A percentile compares a stretch with the other conserved stretches of the same genome.
phyloP scores from a whole-genome alignment of 208 protist genomes.

The Leishmania braziliensis region DNA sequence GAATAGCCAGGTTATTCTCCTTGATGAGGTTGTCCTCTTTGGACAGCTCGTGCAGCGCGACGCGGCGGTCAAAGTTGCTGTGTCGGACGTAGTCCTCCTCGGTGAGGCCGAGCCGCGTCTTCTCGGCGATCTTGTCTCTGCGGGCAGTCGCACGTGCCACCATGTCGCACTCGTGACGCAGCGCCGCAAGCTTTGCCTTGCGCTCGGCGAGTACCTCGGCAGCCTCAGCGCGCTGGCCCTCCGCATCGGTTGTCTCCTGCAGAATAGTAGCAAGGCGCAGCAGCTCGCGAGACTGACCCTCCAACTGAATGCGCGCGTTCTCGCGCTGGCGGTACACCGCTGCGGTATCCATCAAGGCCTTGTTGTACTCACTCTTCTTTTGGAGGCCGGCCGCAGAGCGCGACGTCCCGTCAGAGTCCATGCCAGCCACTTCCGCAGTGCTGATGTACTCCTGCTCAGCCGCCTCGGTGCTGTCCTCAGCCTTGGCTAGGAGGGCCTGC shows the following conservation, averaged over 20 bases:
- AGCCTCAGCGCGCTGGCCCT: conserved; percentile 58
- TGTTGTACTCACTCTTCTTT: conserved; percentile 40
- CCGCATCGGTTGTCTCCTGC: conserved; percentile 50
- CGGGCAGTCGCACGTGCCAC: conserved; percentile 36
- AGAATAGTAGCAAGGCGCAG: conserved; percentile 43
- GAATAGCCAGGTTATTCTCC: conserved; percentile 60
- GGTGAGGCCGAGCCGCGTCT: conserved; percentile 39
- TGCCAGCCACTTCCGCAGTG: conserved; percentile 37
- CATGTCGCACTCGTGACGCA: conserved; percentile 39
- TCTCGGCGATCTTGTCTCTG: conserved; percentile 62
- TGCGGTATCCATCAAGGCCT: conserved; percentile 27
- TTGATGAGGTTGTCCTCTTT: conserved; percentile 60
- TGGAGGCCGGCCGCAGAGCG: conserved; percentile 18
- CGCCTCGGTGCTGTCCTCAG: conserved; percentile 24
- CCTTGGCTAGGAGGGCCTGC: conserved; percentile 16
- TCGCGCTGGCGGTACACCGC: conserved; percentile 52
- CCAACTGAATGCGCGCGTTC: conserved; percentile 40
- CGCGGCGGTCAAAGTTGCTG: conserved; percentile 63
- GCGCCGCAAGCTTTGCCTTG: conserved; percentile 44
- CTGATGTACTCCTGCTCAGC: conserved; percentile 38
- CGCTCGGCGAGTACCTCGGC: conserved; percentile 57
- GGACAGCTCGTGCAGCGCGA: conserved; percentile 54
- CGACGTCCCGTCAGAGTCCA: conserved; percentile 37
- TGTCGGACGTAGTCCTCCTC: conserved; percentile 53
- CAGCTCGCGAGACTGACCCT: conserved; percentile 50